Evolutionary conservation across 306 rosid genomes (phyloP), one percentile per base, ranked within the genome.

Genomic region (Lathyrus aphaca): DNA sequence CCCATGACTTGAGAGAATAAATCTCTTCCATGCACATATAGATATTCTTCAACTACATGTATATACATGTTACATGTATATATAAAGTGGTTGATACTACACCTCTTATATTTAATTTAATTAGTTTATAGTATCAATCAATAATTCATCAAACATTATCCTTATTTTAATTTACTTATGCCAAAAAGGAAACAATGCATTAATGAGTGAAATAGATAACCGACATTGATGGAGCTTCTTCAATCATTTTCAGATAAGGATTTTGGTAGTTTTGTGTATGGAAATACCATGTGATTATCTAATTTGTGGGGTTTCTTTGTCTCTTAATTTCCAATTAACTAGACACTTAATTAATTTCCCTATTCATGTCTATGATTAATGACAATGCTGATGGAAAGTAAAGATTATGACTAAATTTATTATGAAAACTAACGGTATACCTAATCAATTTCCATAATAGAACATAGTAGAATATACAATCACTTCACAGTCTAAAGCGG

Each of bases 241-340:
- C 74, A 18, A 77, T 77, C 74, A 63, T 77, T 84, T 80, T 80
- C 79, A 56, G 65, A 75, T 67, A 21, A 74, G 71, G 73, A 46
- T 9, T 73, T 76, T 66, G 39, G 68, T 78, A 59, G 56, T 72
- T 43, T 62, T 56, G 43, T 60, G 21, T 23, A 38, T 67, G 53
- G 71, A 73, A 67, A 71, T 71, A 61, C 66, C 81, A 74, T 73
- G 48, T 67, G 38, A 60, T 75, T 21, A 67, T 71, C 72, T 56
- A 51, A 76, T 21, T 3, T 57, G 83, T 81, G 88, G 88, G 83
- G 72, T 66, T 84, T 65, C 83, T 68, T 53, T 74, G 88, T 81
- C 83, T 69, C 85, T 78, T 64, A 54, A 63, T 57, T 67, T 54
- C 79, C 37, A 65, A 66, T 39, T 14, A 49, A 73, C 56, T 17